These are phyloP conservation scores for Trichoderma gamsii DNA, from an alignment of 495 filamentous ascomycete genomes.

Conservation along the genomic window DNA sequence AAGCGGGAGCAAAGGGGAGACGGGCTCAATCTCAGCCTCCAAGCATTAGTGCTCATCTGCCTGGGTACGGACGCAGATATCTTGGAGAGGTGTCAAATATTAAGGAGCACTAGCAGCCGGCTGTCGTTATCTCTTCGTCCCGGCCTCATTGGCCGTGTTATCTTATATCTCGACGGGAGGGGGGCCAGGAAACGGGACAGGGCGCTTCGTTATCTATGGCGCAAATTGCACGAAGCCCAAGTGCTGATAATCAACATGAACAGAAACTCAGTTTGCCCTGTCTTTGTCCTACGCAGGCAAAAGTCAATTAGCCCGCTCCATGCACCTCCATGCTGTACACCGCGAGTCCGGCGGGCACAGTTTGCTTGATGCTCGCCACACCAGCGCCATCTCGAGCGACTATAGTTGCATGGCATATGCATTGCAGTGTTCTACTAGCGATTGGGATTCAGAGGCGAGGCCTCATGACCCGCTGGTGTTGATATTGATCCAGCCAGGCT, in stretches of 20 bases:
- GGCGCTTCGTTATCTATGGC: conserved; percentile 11
- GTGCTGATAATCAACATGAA: neutral
- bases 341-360: neutral
- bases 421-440: neutral
- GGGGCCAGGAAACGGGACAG: neutral
- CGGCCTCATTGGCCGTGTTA: neutral
- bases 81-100: neutral
- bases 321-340: neutral
- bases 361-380: neutral
- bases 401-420: conserved; percentile 6
- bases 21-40: no score
- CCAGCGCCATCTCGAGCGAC: neutral
- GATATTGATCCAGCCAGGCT: neutral
- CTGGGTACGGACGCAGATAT: neutral
- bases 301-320: neutral
- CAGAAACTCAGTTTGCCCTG: neutral
- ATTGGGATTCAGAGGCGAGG: neutral
- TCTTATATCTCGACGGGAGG: neutral
- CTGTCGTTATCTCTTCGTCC: neutral
- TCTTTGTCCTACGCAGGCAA: neutral
- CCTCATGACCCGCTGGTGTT: neutral
- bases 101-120: neutral
- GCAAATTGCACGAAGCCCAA: conserved; percentile 5
- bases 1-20: no score
- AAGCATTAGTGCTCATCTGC: no score